Percentiles rank a stretch among this genome's conserved stretches.
Conservation (phyloP, 495 filamentous ascomycete species). For the Elasticomyces elasticus region DNA sequence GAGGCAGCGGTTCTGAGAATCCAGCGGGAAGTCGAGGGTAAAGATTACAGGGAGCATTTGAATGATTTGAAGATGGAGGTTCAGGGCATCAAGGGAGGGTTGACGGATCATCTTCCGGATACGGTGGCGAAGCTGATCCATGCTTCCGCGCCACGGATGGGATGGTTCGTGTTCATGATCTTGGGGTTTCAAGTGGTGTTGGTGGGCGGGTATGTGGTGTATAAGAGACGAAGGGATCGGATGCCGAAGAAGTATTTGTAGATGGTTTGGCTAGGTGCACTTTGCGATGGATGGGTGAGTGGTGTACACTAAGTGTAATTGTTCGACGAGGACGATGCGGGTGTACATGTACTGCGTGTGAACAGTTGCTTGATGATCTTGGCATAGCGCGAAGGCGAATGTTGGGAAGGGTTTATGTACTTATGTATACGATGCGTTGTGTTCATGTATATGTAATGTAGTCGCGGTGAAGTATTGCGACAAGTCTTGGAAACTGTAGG, state of each 20-base stretch:
- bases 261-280: background rate
- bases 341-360: no score
- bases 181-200: conserved; percentile 67
- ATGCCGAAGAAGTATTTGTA: conserved; percentile 91
- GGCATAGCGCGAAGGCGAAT: no score
- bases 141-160: conserved; percentile 54
- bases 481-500: no score
- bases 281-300: no score
- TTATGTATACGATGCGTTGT: no score
- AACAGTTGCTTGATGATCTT: no score
- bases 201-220: conserved; percentile 58
- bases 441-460: no score
- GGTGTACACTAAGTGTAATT: no score
- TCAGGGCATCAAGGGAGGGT: conserved; percentile 56
- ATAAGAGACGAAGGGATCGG: conserved; percentile 67
- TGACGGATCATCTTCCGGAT: conserved; percentile 50
- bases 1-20: conserved; percentile 44
- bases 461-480: no score
- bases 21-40: conserved; percentile 58
- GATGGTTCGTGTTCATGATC: conserved; percentile 61
- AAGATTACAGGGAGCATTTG: conserved; percentile 62
- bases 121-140: conserved; percentile 43
- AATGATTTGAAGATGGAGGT: conserved; percentile 63
- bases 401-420: no score
- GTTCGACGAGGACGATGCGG: no score